A percentile compares a stretch with the other conserved stretches of the same genome.
These are phyloP conservation scores for Trifolium dubium DNA, from an alignment of 306 rosid genomes.

Conservation along the genomic window DNA sequence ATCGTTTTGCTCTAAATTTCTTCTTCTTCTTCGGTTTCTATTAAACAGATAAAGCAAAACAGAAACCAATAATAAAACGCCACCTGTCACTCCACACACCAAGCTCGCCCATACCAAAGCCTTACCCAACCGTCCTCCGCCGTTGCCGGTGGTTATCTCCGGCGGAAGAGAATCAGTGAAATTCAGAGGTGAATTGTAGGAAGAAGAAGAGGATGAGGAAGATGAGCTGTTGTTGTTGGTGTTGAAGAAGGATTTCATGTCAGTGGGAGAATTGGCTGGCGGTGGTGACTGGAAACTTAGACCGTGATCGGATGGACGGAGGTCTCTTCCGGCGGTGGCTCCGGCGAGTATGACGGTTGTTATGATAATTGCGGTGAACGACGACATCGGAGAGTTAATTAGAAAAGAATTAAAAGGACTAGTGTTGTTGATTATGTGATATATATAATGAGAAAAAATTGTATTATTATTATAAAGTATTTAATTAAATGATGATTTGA, in stretches of 20 bases:
- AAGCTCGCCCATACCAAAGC: conserved; percentile 67
- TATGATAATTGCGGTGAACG: conserved; percentile 18
- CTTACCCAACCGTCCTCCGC: conserved; percentile 44
- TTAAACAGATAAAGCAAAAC: conserved; percentile 54
- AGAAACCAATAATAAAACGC: conserved; percentile 63
- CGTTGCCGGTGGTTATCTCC: conserved; percentile 38
- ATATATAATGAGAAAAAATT: not conserved
- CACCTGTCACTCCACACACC: conserved; percentile 81
- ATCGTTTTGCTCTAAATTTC: conserved; percentile 36
- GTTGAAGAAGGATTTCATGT: conserved; percentile 73
- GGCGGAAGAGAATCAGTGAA: conserved; percentile 48
- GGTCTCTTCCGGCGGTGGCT: conserved; percentile 51
- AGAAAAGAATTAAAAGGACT: not conserved
- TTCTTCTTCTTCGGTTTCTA: conserved; percentile 49
- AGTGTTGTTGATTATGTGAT: not conserved
- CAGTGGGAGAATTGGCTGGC: conserved; percentile 44
- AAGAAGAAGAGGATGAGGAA: conserved; percentile 40
- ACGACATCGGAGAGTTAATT: conserved; percentile 33
- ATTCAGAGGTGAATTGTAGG: conserved; percentile 46
- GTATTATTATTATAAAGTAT: not conserved
- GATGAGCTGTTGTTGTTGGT: conserved; percentile 40
- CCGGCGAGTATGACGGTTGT: conserved; percentile 41
- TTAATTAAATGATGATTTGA: not conserved
- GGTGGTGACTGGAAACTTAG: conserved; percentile 60
- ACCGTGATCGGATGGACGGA: conserved; percentile 89